A percentile compares a stretch with the other conserved stretches of the same genome.
Evolutionary conservation across 768 basidiomycete genomes (phyloP).

Genomic region (Lactarius vividus): DNA sequence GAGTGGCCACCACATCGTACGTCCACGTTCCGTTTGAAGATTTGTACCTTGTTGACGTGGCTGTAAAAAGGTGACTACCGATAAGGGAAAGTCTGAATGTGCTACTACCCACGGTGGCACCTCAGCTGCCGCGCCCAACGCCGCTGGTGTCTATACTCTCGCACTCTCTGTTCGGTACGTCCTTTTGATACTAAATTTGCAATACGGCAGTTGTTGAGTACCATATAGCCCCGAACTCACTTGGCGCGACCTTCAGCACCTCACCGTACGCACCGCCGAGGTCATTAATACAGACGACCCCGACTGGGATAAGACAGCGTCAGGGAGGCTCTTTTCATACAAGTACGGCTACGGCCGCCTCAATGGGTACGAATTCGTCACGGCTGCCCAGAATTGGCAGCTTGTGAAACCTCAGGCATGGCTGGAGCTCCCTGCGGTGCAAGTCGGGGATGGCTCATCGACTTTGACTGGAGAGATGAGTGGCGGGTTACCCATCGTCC

Average conservation of each 20-base stretch:
- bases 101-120: slow-evolving; percentile 88
- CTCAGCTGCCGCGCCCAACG: slow-evolving; percentile 96
- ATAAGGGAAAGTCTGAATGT: slow-evolving; percentile 83
- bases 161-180: slow-evolving; percentile 81
- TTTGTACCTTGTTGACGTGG: slow-evolving; percentile 25
- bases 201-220: slow-evolving; percentile 15
- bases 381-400: slow-evolving; percentile 76
- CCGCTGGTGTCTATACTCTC: slow-evolving; percentile 89
- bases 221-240: slow-evolving; percentile 78
- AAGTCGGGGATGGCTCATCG: slow-evolving; percentile 60
- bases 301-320: slow-evolving; percentile 86
- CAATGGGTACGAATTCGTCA: slow-evolving; percentile 80
- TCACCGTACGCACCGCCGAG: slow-evolving; percentile 73
- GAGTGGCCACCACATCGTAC: slow-evolving; percentile 86
- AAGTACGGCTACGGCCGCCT: slow-evolving; percentile 95
- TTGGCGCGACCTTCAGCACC: slow-evolving; percentile 95
- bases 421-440: slow-evolving; percentile 73
- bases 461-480: slow-evolving; percentile 48
- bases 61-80: slow-evolving; percentile 78
- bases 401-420: slow-evolving; percentile 94
- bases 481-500: slow-evolving; percentile 64
- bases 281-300: slow-evolving; percentile 85
- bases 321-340: slow-evolving; percentile 71
- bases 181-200: slow-evolving; percentile 3
- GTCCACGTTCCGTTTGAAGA: slow-evolving; percentile 34